Percentiles rank a stretch among this genome's conserved stretches.
Evolutionary conservation across 2,329 filamentous ascomycete genomes (phyloP).

Genomic region (Epicoccum sorghinum): DNA sequence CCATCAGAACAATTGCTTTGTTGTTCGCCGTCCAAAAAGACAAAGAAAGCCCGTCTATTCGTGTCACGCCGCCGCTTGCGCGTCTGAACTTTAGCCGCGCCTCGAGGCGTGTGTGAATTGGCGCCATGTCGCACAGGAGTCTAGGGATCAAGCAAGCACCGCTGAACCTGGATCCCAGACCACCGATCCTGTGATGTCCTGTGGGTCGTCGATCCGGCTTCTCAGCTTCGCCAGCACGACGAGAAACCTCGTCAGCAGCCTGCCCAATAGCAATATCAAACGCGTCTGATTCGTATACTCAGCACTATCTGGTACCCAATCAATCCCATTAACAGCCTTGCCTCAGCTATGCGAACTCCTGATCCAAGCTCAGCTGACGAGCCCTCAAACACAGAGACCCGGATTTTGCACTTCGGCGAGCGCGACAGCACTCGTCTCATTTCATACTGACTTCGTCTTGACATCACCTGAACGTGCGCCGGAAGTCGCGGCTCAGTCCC

Average conservation of each 20-base stretch:
- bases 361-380: conserved; percentile 17
- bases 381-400: neutral
- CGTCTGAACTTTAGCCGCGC: conserved; percentile 13
- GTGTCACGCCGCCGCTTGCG: conserved; percentile 14
- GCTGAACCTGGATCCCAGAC: conserved; percentile 8
- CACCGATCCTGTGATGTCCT: conserved; percentile 9
- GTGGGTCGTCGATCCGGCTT: conserved; percentile 10
- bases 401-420: neutral
- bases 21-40: neutral
- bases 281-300: neutral
- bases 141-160: neutral
- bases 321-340: conserved; percentile 6
- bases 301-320: conserved; percentile 10
- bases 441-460: neutral
- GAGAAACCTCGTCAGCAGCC: neutral
- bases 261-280: conserved; percentile 2
- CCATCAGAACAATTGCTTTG: neutral
- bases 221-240: conserved; percentile 8
- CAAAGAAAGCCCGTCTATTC: neutral
- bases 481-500: conserved; percentile 4
- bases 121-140: conserved; percentile 13
- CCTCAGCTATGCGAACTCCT: conserved; percentile 13
- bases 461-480: neutral
- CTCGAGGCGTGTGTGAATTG: conserved; percentile 6
- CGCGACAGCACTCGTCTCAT: neutral